Base-by-base conservation (phyloP, 176 grass and related monocot genomes). In the Oryza officinalis region DNA sequence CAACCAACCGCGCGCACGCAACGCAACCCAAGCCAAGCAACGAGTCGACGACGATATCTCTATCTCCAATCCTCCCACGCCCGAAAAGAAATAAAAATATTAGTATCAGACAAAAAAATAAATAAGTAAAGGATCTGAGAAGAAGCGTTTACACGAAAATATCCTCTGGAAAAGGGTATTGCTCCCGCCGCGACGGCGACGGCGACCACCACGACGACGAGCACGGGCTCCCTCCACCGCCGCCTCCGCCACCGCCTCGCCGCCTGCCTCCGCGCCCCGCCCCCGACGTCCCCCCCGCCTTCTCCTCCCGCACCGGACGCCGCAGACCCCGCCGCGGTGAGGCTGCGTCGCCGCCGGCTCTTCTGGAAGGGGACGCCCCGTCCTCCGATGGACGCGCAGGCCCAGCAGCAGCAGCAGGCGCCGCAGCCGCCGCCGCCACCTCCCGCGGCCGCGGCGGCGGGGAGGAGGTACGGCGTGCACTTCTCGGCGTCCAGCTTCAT, bases 401-500 rank as follows among this genome's bases (percentile, higher is more conserved):
- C 64, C 60, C 27, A 68, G 9, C 40, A 17, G 33, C 10, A 71
- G 4, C 71, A 79, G 17, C 84, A 69, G 3, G 17, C 57, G 13
- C 40, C 28, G 33, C 28, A 46, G 0, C 64, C 22, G 35, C 76
- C 35, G 0, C 45, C 20, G 32, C 67, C 37, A 8, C 7, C 60
- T 8, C 71, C 66, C 50, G 73, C 72, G 69, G 71, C 81, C 66
- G 81, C 87, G 15, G 81, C 85, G 20, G 63, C 86, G 71, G 86
- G 87, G 9, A 88, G 96, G 85, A 72, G 96, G 71, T 98, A 92
- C 71, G 83, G 96, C 45, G 83, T 98, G 69, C 93, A 92, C 76
- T 95, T 95, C 85, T 95, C 93, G 6, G 84, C 96, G 27, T 95
- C 93, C 14, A 90, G 81, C 80, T 91, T 95, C 83, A 92, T 98